Conservation (phyloP, 208 protist genomes). For the Polymyxa betae region DNA sequence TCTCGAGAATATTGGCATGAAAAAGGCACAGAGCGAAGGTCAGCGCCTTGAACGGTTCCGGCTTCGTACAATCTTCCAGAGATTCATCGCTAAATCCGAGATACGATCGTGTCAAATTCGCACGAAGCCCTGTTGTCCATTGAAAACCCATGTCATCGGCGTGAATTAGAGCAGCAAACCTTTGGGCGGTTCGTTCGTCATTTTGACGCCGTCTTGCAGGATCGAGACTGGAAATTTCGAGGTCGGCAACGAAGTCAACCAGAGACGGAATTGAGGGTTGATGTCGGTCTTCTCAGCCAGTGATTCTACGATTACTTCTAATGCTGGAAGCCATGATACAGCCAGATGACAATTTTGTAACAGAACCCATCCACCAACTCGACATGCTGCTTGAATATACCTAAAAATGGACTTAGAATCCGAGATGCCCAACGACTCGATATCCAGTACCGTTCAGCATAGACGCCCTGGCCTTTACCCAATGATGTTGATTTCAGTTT, state of each 20-base stretch:
- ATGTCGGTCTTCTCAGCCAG: conserved; percentile 79
- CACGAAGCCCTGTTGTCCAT: conserved; percentile 76
- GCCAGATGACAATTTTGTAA: conserved; percentile 97
- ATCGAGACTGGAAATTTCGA: conserved; percentile 94
- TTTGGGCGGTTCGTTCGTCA: conserved; percentile 97
- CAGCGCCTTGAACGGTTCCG: conserved; percentile 74
- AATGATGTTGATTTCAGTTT: conserved; percentile 93
- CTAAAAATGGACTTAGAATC: conserved; percentile 75
- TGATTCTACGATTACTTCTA: conserved; percentile 92
- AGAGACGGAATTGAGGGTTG: conserved; percentile 94
- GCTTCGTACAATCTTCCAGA: conserved; percentile 60
- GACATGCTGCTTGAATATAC: conserved; percentile 79
- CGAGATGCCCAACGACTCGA: neutral
- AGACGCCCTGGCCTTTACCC: conserved; percentile 95
- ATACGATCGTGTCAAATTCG: conserved; percentile 92
- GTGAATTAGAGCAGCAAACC: conserved; percentile 61
- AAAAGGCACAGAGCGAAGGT: conserved; percentile 96
- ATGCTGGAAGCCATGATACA: conserved; percentile 93
- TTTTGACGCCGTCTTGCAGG: conserved; percentile 96
- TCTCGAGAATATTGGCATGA: conserved; percentile 94
- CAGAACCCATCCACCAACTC: conserved; percentile 87
- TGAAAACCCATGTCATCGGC: neutral
- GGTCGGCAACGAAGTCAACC: conserved; percentile 96
- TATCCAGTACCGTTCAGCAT: conserved; percentile 81
- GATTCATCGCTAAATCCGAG: conserved; percentile 63